These are phyloP conservation scores for Cyberlindnera maritima DNA, from an alignment of 805 yeast species.

Conservation along the genomic window DNA sequence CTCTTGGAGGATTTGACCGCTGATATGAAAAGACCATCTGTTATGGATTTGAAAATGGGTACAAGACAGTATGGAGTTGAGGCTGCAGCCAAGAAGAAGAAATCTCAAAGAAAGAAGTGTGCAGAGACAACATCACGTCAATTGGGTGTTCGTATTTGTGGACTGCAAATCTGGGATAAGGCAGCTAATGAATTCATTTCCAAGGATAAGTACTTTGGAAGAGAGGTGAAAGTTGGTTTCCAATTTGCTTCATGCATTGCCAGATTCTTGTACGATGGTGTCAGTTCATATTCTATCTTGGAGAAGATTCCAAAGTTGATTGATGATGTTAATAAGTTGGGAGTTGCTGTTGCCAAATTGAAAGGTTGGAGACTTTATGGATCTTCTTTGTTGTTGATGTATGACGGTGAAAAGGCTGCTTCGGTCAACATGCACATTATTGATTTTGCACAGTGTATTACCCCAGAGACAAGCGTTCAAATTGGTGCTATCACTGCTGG, in stretches of 20 bases:
- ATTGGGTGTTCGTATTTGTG: constrained; percentile 92
- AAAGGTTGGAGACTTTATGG: constrained; percentile 89
- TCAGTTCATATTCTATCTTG: constrained; percentile 50
- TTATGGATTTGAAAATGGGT: constrained; percentile 95
- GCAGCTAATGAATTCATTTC: constrained; percentile 48
- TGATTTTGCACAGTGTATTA: constrained; percentile 93
- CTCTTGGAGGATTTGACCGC: constrained; percentile 87
- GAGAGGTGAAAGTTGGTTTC: constrained; percentile 65
- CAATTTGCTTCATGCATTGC: constrained; percentile 76
- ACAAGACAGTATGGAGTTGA: constrained; percentile 98
- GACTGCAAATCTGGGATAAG: constrained; percentile 81
- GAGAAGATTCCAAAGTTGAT: constrained; percentile 68
- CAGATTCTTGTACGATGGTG: constrained; percentile 79
- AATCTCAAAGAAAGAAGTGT: constrained; percentile 83
- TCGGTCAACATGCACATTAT: constrained; percentile 64
- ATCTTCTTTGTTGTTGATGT: constrained; percentile 81
- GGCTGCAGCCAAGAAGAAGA: constrained; percentile 66
- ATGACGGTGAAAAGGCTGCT: constrained; percentile 58
- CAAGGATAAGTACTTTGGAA: constrained; percentile 90
- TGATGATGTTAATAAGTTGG: constrained; percentile 55
- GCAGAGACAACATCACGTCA: constrained; percentile 71
- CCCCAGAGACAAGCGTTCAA: constrained; percentile 48
- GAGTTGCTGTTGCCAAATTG: constrained; percentile 50
- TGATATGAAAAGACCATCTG: constrained; percentile 83
- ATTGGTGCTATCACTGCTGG: constrained; percentile 35